Conservation (phyloP, 495 filamentous ascomycete species). For the Penicillium desertorum region DNA sequence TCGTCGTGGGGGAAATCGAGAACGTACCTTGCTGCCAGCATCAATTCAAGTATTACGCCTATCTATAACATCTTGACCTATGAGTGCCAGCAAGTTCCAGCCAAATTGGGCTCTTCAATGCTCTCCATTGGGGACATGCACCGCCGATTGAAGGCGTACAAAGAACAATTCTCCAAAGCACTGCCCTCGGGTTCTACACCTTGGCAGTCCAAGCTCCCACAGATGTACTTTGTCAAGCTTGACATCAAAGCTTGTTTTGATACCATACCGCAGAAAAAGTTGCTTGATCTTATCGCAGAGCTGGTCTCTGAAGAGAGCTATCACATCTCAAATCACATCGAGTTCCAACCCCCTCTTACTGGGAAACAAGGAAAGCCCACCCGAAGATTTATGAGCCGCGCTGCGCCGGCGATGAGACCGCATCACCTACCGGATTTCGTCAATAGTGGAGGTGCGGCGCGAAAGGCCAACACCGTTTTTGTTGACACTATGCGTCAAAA, state of each 20-base stretch:
- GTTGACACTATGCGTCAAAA: constrained; percentile 60
- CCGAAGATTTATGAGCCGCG: constrained; percentile 65
- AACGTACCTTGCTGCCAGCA: constrained; percentile 61
- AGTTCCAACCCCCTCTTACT: constrained; percentile 52
- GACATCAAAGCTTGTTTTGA: constrained; percentile 94
- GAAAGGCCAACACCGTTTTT: constrained; percentile 68
- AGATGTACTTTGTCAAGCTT: constrained; percentile 82
- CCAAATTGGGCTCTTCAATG: constrained; percentile 68
- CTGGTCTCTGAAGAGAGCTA: constrained; percentile 68
- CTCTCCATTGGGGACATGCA: constrained; percentile 83
- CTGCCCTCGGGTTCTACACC: background rate
- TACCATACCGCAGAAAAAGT: constrained; percentile 78
- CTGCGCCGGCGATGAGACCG: constrained; percentile 50
- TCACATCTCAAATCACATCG: constrained; percentile 68
- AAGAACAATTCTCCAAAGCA: constrained; percentile 31
- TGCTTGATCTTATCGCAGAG: constrained; percentile 64
- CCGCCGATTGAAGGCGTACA: constrained; percentile 68
- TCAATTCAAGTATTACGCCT: constrained; percentile 78
- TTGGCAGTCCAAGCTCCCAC: constrained; percentile 13
- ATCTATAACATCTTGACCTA: constrained; percentile 73
- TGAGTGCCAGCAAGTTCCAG: constrained; percentile 66
- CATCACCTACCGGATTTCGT: constrained; percentile 56
- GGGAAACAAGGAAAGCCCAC: constrained; percentile 43
- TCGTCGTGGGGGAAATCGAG: constrained; percentile 41
- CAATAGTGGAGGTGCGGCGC: constrained; percentile 38